Conservation (phyloP, 2,329 filamentous ascomycete genomes). For the Penicillium sclerotigenum region DNA sequence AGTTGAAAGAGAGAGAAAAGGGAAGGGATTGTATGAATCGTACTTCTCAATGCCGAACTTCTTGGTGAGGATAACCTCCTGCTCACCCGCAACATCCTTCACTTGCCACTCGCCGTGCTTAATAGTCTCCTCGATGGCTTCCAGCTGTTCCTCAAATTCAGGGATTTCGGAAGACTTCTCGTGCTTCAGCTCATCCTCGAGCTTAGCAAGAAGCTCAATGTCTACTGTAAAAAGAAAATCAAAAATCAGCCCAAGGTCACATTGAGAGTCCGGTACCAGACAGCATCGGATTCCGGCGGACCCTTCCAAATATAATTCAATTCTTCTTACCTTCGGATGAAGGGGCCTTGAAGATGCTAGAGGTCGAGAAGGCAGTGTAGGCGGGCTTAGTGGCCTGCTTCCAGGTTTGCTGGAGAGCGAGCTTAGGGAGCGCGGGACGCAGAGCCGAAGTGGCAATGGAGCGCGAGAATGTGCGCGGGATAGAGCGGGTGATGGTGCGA, state of each 20-base stretch:
- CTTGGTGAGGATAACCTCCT: constrained; percentile 82
- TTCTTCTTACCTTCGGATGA: constrained; percentile 45
- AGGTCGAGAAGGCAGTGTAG: constrained; percentile 49
- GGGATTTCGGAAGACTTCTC: constrained; percentile 78
- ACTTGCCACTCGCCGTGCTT: constrained; percentile 78
- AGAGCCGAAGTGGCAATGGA: constrained; percentile 51
- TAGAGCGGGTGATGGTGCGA: constrained; percentile 62
- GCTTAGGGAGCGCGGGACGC: constrained; percentile 51
- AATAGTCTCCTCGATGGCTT: constrained; percentile 88
- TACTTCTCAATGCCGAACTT: constrained; percentile 86
- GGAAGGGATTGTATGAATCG: constrained; percentile 29
- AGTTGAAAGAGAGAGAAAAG: background rate
- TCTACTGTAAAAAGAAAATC: constrained; percentile 50
- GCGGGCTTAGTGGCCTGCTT: constrained; percentile 43
- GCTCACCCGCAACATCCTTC: constrained; percentile 75
- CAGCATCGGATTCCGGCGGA: background rate
- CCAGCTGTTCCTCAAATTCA: constrained; percentile 70
- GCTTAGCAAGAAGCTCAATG: constrained; percentile 78
- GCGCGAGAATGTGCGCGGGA: constrained; percentile 62
- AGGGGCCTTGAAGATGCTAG: constrained; percentile 41
- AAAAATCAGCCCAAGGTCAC: constrained; percentile 4
- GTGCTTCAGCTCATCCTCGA: constrained; percentile 77
- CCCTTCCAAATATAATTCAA: too few relatives aligned
- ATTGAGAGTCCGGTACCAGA: background rate
- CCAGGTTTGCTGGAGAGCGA: constrained; percentile 50